Conservation (phyloP, 805 yeast species). For the Hyphopichia homilentoma region DNA sequence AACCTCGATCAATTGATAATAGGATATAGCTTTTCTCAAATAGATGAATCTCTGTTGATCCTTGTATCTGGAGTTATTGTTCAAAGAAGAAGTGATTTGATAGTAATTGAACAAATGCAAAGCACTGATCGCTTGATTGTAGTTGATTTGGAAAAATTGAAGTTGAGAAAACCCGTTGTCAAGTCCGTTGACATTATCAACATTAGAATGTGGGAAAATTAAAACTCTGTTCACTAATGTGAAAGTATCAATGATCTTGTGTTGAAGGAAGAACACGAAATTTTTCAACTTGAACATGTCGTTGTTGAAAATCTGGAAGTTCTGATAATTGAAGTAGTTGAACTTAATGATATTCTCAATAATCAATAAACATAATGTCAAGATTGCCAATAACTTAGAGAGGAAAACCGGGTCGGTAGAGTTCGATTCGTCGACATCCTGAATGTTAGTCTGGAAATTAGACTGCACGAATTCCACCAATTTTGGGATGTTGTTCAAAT, state of each 20-base stretch:
- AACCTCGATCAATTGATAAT: slow-evolving; percentile 26
- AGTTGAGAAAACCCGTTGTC: slow-evolving; percentile 4
- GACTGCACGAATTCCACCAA: slow-evolving; percentile 18
- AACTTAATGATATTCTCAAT: slow-evolving; percentile 27
- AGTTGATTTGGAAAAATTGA: slow-evolving; percentile 21
- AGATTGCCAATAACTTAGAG: slow-evolving; percentile 21
- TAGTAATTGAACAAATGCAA: slow-evolving; percentile 29
- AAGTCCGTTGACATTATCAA: slow-evolving; percentile 3
- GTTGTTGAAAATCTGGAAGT: slow-evolving; percentile 15
- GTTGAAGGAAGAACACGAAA: slow-evolving; percentile 21
- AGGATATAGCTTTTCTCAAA: slow-evolving; percentile 26
- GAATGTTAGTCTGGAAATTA: slow-evolving; percentile 1
- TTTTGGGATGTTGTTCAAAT: slow-evolving; percentile 18
- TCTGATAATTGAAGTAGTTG: slow-evolving; percentile 20
- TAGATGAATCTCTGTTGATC: slow-evolving; percentile 29
- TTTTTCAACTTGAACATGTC: slow-evolving; percentile 16
- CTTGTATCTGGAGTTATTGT: slow-evolving; percentile 14
- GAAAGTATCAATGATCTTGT: slow-evolving; percentile 25
- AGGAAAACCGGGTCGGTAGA: slow-evolving; percentile 22
- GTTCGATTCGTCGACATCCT: not conserved
- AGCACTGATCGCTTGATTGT: slow-evolving; percentile 24
- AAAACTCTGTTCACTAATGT: slow-evolving; percentile 18
- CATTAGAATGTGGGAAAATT: slow-evolving; percentile 13
- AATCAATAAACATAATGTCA: slow-evolving; percentile 23
- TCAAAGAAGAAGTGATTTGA: slow-evolving; percentile 23